Conservation (phyloP, 106 monocot genomes). For the Amphibolis antarctica region DNA sequence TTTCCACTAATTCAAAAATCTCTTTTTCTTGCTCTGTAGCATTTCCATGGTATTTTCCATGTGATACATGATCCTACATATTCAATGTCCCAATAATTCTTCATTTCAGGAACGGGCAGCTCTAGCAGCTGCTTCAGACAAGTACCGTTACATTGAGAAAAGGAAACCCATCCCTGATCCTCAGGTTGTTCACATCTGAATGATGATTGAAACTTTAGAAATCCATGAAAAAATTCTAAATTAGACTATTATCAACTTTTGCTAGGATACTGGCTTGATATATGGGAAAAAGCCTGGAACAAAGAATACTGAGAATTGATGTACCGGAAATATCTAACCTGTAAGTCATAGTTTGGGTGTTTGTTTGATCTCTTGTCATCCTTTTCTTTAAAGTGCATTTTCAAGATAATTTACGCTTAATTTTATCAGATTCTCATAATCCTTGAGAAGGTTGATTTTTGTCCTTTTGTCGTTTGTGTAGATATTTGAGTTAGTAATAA, state of each 20-base stretch:
- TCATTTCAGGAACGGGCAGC: slow-evolving; percentile 58
- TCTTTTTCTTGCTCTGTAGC: neutral
- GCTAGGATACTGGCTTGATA: slow-evolving; percentile 68
- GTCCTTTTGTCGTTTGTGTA: too few species aligned
- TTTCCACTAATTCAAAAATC: too few species aligned
- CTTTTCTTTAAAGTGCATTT: too few species aligned
- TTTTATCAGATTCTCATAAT: too few species aligned
- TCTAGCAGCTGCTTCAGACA: slow-evolving; percentile 60
- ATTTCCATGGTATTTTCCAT: neutral
- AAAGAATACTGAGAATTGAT: slow-evolving; percentile 18
- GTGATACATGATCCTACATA: neutral
- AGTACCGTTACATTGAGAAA: slow-evolving; percentile 71
- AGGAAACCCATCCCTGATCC: slow-evolving; percentile 88
- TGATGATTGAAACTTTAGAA: neutral
- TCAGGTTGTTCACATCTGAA: slow-evolving; percentile 35
- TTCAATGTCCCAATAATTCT: neutral
- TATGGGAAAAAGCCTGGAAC: slow-evolving; percentile 55
- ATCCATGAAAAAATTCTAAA: neutral
- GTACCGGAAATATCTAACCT: neutral
- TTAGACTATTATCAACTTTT: neutral
- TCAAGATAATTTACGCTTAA: too few species aligned
- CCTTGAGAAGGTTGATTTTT: too few species aligned
- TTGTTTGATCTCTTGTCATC: too few species aligned
- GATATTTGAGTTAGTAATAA: too few species aligned
- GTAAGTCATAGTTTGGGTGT: neutral